These are phyloP conservation scores for Millerozyma miso DNA, from an alignment of 805 yeast genomes.

Conservation along the genomic window DNA sequence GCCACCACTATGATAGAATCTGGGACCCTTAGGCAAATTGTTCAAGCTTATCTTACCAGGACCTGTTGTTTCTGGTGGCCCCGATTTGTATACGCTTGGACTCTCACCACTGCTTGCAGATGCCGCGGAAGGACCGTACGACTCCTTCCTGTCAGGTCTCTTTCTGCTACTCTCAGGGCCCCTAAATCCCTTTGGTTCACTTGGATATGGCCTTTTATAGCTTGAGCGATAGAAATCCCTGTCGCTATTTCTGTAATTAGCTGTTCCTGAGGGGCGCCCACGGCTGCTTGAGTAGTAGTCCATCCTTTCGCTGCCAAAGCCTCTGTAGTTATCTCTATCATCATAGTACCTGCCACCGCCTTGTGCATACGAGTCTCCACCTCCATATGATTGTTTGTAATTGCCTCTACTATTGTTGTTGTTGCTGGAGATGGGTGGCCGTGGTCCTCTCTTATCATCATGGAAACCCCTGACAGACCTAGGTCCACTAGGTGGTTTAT, in stretches of 20 bases:
- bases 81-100: conserved; percentile 1
- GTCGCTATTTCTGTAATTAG: conserved; percentile 11
- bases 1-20: conserved; percentile 1
- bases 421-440: not conserved
- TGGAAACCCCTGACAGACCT: conserved; percentile 16
- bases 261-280: conserved; percentile 17
- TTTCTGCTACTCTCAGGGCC: conserved; percentile 6
- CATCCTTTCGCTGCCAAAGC: not conserved
- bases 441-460: conserved; percentile 6
- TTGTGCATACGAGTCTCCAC: conserved; percentile 5
- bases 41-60: conserved; percentile 4
- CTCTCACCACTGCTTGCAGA: conserved; percentile 8
- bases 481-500: conserved; percentile 28
- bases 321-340: conserved; percentile 13
- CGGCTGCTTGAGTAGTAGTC: conserved; percentile 4
- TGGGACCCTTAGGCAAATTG: conserved; percentile 12
- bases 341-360: conserved; percentile 10
- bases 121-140: conserved; percentile 5
- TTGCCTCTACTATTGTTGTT: conserved; percentile 3
- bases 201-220: conserved; percentile 9
- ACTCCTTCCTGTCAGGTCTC: conserved; percentile 6
- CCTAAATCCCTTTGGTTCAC: conserved; percentile 11
- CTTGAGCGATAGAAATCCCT: conserved; percentile 3
- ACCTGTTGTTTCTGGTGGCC: conserved; percentile 3
- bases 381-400: conserved; percentile 10